phyloP scores from a whole-genome alignment of 1,284 basidiomycete genomes.

The Cutaneotrichosporon cavernicola region DNA sequence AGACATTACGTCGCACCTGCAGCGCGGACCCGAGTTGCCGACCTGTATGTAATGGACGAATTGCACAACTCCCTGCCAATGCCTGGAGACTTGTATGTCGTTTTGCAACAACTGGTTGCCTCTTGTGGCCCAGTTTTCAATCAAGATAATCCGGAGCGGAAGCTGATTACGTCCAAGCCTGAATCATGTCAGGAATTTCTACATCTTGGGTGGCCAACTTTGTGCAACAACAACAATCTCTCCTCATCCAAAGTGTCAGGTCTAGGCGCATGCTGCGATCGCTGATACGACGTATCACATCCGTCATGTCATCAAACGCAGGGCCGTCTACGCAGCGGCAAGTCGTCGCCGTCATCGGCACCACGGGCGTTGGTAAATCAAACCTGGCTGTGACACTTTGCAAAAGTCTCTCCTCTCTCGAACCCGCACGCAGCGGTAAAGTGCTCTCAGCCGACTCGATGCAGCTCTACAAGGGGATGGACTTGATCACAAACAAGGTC shows the following conservation, averaged over 20 bases:
- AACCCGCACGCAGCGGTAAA: slow-evolving; percentile 2
- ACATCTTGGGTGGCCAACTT: background rate
- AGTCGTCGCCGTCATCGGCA: slow-evolving; percentile 77
- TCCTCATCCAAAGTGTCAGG: background rate
- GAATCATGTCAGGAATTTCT: background rate
- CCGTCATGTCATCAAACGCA: background rate
- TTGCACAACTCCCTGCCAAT: too few species aligned
- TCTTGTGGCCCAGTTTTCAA: background rate
- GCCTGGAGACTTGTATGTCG: too few species aligned
- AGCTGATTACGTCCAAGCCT: slow-evolving; percentile 1
- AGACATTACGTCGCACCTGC: too few species aligned
- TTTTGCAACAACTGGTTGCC: too few species aligned
- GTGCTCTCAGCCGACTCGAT: slow-evolving; percentile 96
- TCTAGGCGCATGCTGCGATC: background rate
- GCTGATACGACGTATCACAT: background rate
- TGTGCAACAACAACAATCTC: background rate
- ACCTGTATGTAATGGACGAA: too few species aligned
- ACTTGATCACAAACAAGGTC: slow-evolving; percentile 95
- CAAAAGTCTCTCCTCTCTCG: slow-evolving; percentile 46
- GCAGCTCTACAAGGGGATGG: slow-evolving; percentile 94
- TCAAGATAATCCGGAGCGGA: background rate
- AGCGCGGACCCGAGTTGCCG: too few species aligned
- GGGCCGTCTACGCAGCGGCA: slow-evolving; percentile 18
- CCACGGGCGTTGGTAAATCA: slow-evolving; percentile 96
- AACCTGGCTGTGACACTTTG: slow-evolving; percentile 87